phyloP scores from a whole-genome alignment of 2,329 filamentous ascomycete genomes.

The Rhynchosporium agropyri region DNA sequence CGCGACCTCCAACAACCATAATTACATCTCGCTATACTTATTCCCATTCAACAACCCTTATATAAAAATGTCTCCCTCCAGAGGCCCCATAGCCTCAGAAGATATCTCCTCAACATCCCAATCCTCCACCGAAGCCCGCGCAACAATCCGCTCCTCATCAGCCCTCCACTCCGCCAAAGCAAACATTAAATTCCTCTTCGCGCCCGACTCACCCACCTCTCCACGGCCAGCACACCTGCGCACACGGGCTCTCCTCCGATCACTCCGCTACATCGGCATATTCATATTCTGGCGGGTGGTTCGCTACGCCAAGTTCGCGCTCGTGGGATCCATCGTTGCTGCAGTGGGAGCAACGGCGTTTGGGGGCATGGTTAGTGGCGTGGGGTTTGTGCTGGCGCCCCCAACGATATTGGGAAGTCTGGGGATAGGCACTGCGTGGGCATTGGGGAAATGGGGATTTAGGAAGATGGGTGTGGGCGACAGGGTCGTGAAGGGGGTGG shows the following conservation, averaged over 20 bases:
- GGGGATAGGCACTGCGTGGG: slow-evolving; percentile 38
- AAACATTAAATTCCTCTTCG: slow-evolving; percentile 40
- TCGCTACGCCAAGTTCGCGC: slow-evolving; percentile 42
- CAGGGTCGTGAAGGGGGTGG: slow-evolving; percentile 30
- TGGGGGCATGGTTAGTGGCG: slow-evolving; percentile 37
- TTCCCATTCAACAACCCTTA: background rate
- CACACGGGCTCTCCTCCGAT: slow-evolving; percentile 40
- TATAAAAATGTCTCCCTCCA: slow-evolving; percentile 29
- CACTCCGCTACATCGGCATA: slow-evolving; percentile 37
- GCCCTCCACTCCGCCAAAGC: slow-evolving; percentile 36
- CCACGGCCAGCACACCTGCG: slow-evolving; percentile 37
- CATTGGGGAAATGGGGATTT: slow-evolving; percentile 41
- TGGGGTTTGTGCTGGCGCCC: slow-evolving; percentile 40
- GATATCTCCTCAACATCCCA: slow-evolving; percentile 23
- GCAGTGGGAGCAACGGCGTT: slow-evolving; percentile 39
- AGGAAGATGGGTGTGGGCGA: slow-evolving; percentile 37
- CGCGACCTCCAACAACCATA: background rate
- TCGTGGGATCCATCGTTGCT: slow-evolving; percentile 38
- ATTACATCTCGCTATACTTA: no score
- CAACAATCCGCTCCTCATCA: slow-evolving; percentile 36
- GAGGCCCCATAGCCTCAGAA: slow-evolving; percentile 16
- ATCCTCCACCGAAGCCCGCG: slow-evolving; percentile 35
- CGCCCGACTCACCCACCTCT: slow-evolving; percentile 34
- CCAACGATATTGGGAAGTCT: slow-evolving; percentile 37
- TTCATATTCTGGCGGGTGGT: slow-evolving; percentile 43